Base-by-base conservation (phyloP, 768 basidiomycete genomes). In the Russula compacta region DNA sequence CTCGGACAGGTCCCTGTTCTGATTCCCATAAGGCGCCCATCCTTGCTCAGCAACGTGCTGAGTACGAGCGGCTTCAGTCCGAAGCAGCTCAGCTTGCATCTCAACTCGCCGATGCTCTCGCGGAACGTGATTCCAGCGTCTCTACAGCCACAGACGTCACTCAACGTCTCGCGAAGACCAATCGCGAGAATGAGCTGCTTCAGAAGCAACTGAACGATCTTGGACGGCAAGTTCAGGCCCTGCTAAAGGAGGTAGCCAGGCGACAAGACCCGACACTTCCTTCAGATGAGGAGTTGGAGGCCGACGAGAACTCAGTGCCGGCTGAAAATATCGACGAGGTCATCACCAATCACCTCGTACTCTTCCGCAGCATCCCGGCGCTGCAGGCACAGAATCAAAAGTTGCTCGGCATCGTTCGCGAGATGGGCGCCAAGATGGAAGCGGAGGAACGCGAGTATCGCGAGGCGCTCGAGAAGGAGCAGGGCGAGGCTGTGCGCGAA, bases 301-400 rank as follows among this genome's bases (percentile, higher is more conserved):
- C 67, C 1, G 74, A 73, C 36, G 75, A 84, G 54, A 73, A 79
- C 29, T 70, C 74, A 0, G 64, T 77, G 4, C 74, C 80, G 17
- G 79, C 78, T 2, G 74, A 80, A 50, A 81, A 83, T 64, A 86
- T 87, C 12, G 85, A 92, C 59, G 79, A 81, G 1, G 83, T 98
- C 64, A 95, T 98, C 71, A 87, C 90, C 17, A 89, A 89, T 68
- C 81, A 93, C 67, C 82, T 98, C 19, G 89, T 98, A 29, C 80
- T 90, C 38, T 98, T 93, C 83, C 79, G 80, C 47, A 88, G 85
- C 0, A 81, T 98, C 55, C 79, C 82, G 14, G 77, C 81, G 12
- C 75, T 99, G n/a, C 94, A 98, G 69, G 81, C 85, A 44, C 94
- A 95, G 74, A 98, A 98, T 71, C 87, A 91, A 76, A 89, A 88